phyloP scores from a whole-genome alignment of 2,329 filamentous ascomycete species.

The Clarireedia paspali region DNA sequence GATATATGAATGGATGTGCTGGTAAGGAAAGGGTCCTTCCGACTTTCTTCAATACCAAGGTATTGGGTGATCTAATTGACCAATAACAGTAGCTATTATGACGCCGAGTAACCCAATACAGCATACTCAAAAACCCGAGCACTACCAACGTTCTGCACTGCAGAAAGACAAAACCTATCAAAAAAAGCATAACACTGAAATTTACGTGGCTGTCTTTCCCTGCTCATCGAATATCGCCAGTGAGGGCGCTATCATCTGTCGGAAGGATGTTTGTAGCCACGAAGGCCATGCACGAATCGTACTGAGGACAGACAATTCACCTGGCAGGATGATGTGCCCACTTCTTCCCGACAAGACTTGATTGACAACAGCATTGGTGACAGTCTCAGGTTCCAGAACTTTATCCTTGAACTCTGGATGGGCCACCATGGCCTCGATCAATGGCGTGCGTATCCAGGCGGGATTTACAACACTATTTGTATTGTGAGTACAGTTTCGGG shows the following conservation, averaged over 20 bases:
- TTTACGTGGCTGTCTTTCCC: slow-evolving; percentile 4
- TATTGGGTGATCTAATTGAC: background rate
- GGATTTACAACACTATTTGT: slow-evolving; percentile 50
- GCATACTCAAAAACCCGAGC: background rate
- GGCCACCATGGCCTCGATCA: slow-evolving; percentile 47
- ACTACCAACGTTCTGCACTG: background rate
- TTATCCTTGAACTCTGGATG: slow-evolving; percentile 41
- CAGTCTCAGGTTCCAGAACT: slow-evolving; percentile 49
- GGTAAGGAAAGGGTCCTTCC: background rate
- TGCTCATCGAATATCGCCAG: background rate
- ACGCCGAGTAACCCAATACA: slow-evolving; percentile 3
- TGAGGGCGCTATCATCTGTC: slow-evolving; percentile 16
- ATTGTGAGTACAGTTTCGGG: background rate
- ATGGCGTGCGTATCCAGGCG: slow-evolving; percentile 49
- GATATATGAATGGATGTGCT: background rate
- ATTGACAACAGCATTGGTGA: slow-evolving; percentile 52
- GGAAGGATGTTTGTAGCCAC: slow-evolving; percentile 20
- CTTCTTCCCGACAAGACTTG: slow-evolving; percentile 46
- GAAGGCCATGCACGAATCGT: slow-evolving; percentile 23
- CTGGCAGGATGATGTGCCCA: slow-evolving; percentile 48
- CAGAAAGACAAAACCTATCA: background rate
- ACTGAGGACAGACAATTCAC: slow-evolving; percentile 8
- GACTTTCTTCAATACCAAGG: background rate
- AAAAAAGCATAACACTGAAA: background rate
- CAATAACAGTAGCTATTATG: background rate